Conservation (phyloP, 1,284 basidiomycete species). For the Trametes sp. region DNA sequence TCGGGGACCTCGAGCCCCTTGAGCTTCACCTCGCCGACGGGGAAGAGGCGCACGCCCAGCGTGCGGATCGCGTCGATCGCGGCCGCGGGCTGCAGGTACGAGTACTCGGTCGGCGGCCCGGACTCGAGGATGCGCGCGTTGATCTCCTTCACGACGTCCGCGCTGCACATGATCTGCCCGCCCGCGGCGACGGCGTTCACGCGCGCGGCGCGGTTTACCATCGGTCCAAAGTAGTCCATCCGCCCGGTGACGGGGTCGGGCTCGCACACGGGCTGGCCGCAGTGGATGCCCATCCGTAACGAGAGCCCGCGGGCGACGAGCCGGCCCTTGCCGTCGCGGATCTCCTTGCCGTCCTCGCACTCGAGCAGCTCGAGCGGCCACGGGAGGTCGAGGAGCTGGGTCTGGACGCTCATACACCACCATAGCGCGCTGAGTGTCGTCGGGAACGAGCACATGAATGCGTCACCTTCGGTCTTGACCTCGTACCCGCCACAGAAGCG, state of each 20-base stretch:
- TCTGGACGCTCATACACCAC: slow-evolving; percentile 93
- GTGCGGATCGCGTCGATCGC: slow-evolving; percentile 78
- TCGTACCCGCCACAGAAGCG: slow-evolving; percentile 97
- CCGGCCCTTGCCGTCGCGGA: slow-evolving; percentile 73
- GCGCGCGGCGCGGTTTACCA: slow-evolving; percentile 92
- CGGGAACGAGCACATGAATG: slow-evolving; percentile 99
- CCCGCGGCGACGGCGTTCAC: slow-evolving; percentile 89
- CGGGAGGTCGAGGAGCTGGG: slow-evolving; percentile 82
- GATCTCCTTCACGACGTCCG: slow-evolving; percentile 90
- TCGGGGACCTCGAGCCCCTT: slow-evolving; percentile 96
- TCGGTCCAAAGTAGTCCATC: slow-evolving; percentile 97
- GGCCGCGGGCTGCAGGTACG: slow-evolving; percentile 58
- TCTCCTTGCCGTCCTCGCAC: slow-evolving; percentile 89
- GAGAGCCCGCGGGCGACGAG: slow-evolving; percentile 90
- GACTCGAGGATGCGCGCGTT: slow-evolving; percentile 65
- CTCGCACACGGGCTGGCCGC: slow-evolving; percentile 91
- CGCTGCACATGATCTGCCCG: slow-evolving; percentile 94
- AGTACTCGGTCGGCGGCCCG: slow-evolving; percentile 64
- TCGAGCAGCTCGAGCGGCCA: slow-evolving; percentile 98
- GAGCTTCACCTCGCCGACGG: slow-evolving; percentile 90
- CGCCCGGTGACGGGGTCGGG: slow-evolving; percentile 93
- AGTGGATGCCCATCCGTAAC: slow-evolving; percentile 98
- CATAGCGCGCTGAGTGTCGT: slow-evolving; percentile 87
- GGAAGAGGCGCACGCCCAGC: slow-evolving; percentile 78
- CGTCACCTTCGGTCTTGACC: slow-evolving; percentile 99